Percentiles rank a stretch among this genome's conserved stretches.
Conservation (phyloP, 257 asterid genomes). For the Solanum chaucha region DNA sequence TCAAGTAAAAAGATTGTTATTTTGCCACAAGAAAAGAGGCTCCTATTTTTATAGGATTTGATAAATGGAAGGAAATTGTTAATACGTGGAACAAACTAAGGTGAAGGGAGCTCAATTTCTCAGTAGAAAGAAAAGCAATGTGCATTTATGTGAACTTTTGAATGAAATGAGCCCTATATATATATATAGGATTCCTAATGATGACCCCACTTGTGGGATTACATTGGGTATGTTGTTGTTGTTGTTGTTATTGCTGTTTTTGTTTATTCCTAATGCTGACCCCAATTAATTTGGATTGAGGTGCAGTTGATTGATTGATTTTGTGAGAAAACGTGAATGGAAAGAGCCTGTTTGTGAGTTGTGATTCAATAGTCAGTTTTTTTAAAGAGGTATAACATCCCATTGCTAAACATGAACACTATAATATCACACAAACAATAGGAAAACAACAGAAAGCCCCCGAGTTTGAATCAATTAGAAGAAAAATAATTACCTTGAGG, state of each 20-base stretch:
- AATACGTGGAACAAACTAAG: not conserved
- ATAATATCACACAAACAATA: not conserved
- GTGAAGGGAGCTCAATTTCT: not conserved
- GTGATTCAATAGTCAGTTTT: not conserved
- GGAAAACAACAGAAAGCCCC: not conserved
- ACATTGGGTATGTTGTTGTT: not conserved
- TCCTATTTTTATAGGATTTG: not conserved
- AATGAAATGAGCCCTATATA: not conserved
- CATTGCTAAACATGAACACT: not conserved
- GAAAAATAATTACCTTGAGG: constrained; percentile 69
- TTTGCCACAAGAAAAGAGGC: not conserved
- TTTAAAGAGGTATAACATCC: not conserved
- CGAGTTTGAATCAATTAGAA: not conserved
- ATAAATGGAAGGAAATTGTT: not conserved
- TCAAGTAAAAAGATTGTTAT: not conserved
- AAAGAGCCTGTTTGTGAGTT: not conserved
- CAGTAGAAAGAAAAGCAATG: not conserved
- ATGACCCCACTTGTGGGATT: not conserved
- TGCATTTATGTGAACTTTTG: not conserved
- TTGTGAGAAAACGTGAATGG: not conserved
- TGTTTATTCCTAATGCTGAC: not conserved
- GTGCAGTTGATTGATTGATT: not conserved
- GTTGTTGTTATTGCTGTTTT: not conserved
- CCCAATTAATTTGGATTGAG: not conserved
- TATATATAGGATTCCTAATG: too few relatives aligned